Conservation (phyloP, 2,329 filamentous ascomycete species). For the Cadophora luteo-olivacea region DNA sequence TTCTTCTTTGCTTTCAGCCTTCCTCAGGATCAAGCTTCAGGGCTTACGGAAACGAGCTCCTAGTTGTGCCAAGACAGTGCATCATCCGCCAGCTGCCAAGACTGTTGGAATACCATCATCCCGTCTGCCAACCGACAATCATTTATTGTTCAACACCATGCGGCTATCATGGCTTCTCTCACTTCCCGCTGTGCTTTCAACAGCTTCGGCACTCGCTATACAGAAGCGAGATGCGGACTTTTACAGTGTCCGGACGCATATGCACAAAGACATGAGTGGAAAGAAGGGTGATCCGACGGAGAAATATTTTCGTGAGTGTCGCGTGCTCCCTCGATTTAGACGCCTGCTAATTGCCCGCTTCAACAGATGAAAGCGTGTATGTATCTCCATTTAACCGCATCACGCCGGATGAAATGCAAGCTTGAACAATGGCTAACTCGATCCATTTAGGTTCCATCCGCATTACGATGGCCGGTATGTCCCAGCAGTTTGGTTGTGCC, state of each 20-base stretch:
- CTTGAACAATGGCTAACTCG: conserved; percentile 19
- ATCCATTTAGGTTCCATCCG: conserved; percentile 45
- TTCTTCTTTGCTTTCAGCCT: not conserved
- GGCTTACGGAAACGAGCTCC: not conserved
- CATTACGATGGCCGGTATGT: conserved; percentile 49
- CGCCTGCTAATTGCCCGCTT: conserved; percentile 28
- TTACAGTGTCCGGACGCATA: conserved; percentile 39
- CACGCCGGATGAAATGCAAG: not conserved
- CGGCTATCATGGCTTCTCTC: conserved; percentile 39
- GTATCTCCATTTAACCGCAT: conserved; percentile 25
- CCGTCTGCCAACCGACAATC: not conserved
- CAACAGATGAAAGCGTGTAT: conserved; percentile 43
- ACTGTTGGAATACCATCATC: conserved; percentile 1
- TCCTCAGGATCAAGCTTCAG: not conserved
- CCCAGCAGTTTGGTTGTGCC: not conserved
- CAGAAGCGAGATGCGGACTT: conserved; percentile 44
- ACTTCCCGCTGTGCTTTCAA: conserved; percentile 35
- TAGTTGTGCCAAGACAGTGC: conserved; percentile 6
- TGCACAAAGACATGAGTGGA: conserved; percentile 44
- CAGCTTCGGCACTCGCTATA: conserved; percentile 38
- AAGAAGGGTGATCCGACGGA: conserved; percentile 40
- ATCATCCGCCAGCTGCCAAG: not conserved
- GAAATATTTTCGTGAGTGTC: conserved; percentile 49
- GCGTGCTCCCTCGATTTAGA: conserved; percentile 20
- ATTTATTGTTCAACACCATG: conserved; percentile 34